These are phyloP conservation scores for Botryotinia narcissicola DNA, from an alignment of 2,329 filamentous ascomycete genomes.

Conservation along the genomic window DNA sequence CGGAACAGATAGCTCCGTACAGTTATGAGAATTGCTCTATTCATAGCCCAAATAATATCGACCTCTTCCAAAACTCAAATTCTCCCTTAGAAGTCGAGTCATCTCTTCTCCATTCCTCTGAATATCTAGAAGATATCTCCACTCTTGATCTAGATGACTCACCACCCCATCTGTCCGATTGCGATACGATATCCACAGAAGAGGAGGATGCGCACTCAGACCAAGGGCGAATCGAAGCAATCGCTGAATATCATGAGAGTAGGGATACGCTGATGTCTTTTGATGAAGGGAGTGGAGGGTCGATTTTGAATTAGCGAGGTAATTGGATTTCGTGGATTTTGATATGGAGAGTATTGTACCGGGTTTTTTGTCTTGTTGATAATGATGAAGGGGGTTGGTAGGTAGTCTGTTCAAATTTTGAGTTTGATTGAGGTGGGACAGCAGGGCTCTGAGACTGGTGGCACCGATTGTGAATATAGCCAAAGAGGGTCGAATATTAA, in stretches of 20 bases:
- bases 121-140: neutral
- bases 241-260: neutral
- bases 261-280: neutral
- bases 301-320: neutral
- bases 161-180: neutral
- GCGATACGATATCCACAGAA: neutral
- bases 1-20: neutral
- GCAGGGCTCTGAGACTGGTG: neutral
- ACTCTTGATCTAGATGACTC: neutral
- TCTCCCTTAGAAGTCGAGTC: neutral
- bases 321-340: too few species aligned
- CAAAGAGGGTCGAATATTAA: rapidly evolving
- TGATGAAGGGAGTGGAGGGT: neutral
- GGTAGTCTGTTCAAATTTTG: neutral
- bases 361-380: neutral
- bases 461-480: neutral
- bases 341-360: neutral
- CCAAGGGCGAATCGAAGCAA: neutral
- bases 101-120: neutral
- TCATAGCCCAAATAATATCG: neutral
- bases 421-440: rapidly evolving
- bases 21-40: neutral
- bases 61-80: neutral
- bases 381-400: neutral
- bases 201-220: neutral